Percentiles rank a stretch among this genome's conserved stretches.
These are phyloP conservation scores for Pseudogymnoascus sp. DNA, from an alignment of 2,329 filamentous ascomycete genomes.

Conservation along the genomic window DNA sequence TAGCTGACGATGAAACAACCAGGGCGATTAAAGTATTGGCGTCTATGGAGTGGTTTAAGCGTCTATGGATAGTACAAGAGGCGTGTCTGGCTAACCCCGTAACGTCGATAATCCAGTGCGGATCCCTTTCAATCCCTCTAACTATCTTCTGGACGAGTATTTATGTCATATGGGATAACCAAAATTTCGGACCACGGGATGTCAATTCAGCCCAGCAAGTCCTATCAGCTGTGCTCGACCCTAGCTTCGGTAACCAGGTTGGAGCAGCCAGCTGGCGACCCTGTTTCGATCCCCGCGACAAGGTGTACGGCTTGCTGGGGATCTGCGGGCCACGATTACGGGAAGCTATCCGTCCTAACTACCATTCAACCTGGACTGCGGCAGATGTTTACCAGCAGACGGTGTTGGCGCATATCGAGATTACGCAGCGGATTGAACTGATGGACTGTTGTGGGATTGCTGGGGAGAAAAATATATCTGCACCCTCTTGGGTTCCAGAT, in stretches of 20 bases:
- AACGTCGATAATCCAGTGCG: not conserved
- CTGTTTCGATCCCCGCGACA: not conserved
- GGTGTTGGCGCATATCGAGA: not conserved
- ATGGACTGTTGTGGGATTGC: not conserved
- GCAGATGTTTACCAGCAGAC: not conserved
- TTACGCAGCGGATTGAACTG: not conserved
- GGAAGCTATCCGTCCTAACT: not conserved
- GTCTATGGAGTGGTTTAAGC: not conserved
- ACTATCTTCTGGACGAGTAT: not conserved
- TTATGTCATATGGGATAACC: not conserved
- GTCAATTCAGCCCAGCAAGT: not conserved
- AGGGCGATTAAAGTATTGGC: not conserved
- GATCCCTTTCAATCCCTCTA: not conserved
- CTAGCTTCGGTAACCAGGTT: not conserved
- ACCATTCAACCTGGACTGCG: not conserved
- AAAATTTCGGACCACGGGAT: not conserved
- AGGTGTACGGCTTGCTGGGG: not conserved
- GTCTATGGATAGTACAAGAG: not conserved
- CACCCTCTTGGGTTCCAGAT: not conserved
- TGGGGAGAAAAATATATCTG: not conserved
- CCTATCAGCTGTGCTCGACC: not conserved
- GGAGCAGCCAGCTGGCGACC: not conserved
- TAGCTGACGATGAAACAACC: not conserved
- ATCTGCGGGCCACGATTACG: not conserved
- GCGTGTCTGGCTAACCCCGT: not conserved